phyloP scores from a whole-genome alignment of 805 yeast genomes.

The Candida golubevii region DNA sequence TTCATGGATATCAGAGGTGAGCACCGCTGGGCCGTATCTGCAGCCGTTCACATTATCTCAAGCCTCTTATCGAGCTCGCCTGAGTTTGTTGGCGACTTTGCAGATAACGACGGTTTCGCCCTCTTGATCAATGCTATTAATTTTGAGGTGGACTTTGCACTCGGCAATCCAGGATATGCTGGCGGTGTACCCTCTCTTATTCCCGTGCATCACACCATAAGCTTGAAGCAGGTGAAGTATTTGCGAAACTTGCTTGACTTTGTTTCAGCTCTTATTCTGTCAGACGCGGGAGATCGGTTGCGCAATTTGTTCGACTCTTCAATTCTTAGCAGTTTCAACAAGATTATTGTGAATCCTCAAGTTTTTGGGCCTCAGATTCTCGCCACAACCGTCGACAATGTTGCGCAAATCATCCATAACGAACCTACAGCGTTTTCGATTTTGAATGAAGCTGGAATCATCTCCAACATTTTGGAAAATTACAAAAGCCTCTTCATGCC shows the following conservation, averaged over 20 bases:
- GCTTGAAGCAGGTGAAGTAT: slow-evolving; percentile 55
- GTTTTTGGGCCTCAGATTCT: slow-evolving; percentile 67
- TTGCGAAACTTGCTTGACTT: slow-evolving; percentile 53
- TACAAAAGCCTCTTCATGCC: slow-evolving; percentile 55
- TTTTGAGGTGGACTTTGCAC: slow-evolving; percentile 60
- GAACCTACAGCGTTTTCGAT: slow-evolving; percentile 88
- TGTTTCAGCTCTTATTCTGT: slow-evolving; percentile 56
- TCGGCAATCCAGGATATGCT: slow-evolving; percentile 54
- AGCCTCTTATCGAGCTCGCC: slow-evolving; percentile 38
- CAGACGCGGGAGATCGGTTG: slow-evolving; percentile 80
- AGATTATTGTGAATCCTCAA: slow-evolving; percentile 50
- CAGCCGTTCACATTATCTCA: slow-evolving; percentile 58
- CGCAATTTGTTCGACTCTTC: slow-evolving; percentile 85
- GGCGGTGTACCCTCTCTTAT: slow-evolving; percentile 54
- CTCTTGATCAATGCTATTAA: slow-evolving; percentile 56
- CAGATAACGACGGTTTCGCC: slow-evolving; percentile 61
- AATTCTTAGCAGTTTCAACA: slow-evolving; percentile 56
- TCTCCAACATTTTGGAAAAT: slow-evolving; percentile 58
- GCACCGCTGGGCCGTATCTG: slow-evolving; percentile 54
- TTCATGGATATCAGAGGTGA: slow-evolving; percentile 52
- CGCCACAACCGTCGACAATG: slow-evolving; percentile 56
- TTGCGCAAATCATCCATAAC: slow-evolving; percentile 71
- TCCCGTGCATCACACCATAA: slow-evolving; percentile 47
- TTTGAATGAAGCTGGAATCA: slow-evolving; percentile 70
- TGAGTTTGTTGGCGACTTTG: slow-evolving; percentile 59